Evolutionary conservation across 805 yeast genomes (phyloP).

Genomic region (Candida caryicola): DNA sequence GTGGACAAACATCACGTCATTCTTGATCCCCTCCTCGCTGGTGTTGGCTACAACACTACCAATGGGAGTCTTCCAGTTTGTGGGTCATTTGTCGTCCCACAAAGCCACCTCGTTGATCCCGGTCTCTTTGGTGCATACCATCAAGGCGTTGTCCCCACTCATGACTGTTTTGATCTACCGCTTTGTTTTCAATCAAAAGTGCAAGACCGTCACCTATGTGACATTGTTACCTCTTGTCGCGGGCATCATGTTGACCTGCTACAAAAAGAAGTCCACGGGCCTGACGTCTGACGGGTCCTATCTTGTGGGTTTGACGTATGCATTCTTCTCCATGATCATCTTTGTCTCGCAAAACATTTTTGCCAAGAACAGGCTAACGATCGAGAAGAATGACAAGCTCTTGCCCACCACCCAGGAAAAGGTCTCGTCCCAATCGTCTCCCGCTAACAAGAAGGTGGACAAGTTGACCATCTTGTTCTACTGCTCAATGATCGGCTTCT

Average conservation of each 20-base stretch:
- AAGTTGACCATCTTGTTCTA: slow-evolving; percentile 69
- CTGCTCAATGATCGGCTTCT: slow-evolving; percentile 68
- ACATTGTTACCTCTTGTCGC: slow-evolving; percentile 74
- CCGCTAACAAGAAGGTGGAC: slow-evolving; percentile 47
- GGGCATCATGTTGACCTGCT: slow-evolving; percentile 84
- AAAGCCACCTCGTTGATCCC: slow-evolving; percentile 91
- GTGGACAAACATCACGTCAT: slow-evolving; percentile 25
- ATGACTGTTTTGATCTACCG: slow-evolving; percentile 81
- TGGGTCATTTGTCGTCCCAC: slow-evolving; percentile 88
- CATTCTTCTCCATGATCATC: slow-evolving; percentile 57
- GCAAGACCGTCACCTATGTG: slow-evolving; percentile 64
- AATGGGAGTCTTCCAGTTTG: slow-evolving; percentile 90
- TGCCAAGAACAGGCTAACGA: slow-evolving; percentile 69
- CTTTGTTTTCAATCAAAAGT: slow-evolving; percentile 53
- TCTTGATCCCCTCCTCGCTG: slow-evolving; percentile 52
- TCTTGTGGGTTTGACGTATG: slow-evolving; percentile 45
- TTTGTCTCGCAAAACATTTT: slow-evolving; percentile 78
- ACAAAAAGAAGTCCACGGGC: slow-evolving; percentile 37
- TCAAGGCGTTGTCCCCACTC: slow-evolving; percentile 88
- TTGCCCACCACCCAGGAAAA: slow-evolving; percentile 22
- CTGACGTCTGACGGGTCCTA: slow-evolving; percentile 14
- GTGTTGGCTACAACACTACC: slow-evolving; percentile 74
- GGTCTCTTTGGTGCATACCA: slow-evolving; percentile 91
- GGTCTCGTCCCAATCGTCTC: slow-evolving; percentile 4
- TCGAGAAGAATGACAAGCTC: slow-evolving; percentile 26